phyloP scores from a whole-genome alignment of 495 filamentous ascomycete genomes.

The Ramalina intermedia region DNA sequence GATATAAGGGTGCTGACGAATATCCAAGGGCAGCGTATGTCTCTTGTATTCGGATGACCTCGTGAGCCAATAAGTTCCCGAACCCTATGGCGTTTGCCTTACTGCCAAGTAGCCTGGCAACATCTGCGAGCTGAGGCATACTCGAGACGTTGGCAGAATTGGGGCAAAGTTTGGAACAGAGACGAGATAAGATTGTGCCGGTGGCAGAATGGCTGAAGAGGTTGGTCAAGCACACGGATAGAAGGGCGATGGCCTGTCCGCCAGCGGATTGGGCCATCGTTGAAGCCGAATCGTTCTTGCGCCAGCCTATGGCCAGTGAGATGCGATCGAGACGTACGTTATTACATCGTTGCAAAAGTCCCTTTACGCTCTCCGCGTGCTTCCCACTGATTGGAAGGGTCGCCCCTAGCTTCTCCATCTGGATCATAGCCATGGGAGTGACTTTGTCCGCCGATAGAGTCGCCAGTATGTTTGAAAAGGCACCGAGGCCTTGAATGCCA shows the following conservation, averaged over 20 bases:
- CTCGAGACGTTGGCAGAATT: neutral
- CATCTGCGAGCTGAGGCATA: neutral
- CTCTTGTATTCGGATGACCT: neutral
- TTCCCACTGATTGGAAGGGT: neutral
- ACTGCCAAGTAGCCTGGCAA: neutral
- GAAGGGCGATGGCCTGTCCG: slow-evolving; percentile 1
- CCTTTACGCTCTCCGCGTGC: neutral
- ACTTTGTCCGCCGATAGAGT: slow-evolving; percentile 4
- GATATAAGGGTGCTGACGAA: neutral
- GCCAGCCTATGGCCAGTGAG: neutral
- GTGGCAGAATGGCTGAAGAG: neutral
- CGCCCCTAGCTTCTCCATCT: slow-evolving; percentile 6
- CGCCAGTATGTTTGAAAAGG: slow-evolving; percentile 1
- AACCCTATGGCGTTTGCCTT: neutral
- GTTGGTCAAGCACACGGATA: neutral
- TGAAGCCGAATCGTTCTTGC: slow-evolving; percentile 1
- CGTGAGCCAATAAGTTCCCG: neutral
- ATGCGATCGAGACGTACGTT: slow-evolving; percentile 1
- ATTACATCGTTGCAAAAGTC: slow-evolving; percentile 2
- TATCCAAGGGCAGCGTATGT: neutral
- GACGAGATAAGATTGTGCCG: neutral
- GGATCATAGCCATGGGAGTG: neutral
- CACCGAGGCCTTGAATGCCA: neutral
- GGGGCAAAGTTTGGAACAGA: neutral
- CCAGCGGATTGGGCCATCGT: slow-evolving; percentile 1